These are phyloP conservation scores for Dissophora globulifera DNA, from an alignment of 192 early-diverging fungal genomes.

Conservation along the genomic window DNA sequence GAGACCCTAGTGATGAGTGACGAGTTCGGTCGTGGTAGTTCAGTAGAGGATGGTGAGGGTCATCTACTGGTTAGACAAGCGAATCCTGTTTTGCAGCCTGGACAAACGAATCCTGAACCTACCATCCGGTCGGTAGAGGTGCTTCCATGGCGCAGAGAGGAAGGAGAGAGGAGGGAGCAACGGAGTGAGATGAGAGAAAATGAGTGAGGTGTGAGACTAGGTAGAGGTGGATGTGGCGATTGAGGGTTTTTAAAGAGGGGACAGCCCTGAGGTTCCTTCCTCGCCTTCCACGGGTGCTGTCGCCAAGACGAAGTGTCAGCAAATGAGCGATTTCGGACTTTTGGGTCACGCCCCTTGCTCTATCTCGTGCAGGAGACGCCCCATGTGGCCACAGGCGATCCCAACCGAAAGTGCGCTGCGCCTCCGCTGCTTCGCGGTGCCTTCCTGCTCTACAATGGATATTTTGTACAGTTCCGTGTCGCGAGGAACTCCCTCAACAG, in stretches of 20 bases:
- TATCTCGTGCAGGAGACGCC: no score
- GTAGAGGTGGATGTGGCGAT: neutral
- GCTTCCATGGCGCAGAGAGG: slow-evolving; percentile 31
- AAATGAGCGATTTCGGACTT: slow-evolving; percentile 28
- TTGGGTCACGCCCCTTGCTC: slow-evolving; percentile 7
- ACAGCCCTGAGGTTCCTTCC: no score
- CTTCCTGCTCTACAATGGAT: no score
- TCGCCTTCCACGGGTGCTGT: neutral
- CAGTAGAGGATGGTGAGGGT: neutral
- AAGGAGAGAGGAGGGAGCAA: neutral
- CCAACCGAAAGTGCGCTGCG: no score
- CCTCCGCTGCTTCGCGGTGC: no score
- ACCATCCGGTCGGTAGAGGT: slow-evolving; percentile 47
- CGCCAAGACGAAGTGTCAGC: neutral
- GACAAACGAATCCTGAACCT: no score
- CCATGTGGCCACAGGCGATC: no score
- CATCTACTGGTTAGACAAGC: neutral
- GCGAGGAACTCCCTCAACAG: no score
- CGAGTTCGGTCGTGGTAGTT: no score
- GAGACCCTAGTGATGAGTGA: slow-evolving; percentile 42
- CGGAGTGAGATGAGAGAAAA: slow-evolving; percentile 4
- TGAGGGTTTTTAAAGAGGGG: neutral
- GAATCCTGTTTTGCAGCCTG: no score
- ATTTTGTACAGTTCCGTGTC: no score
- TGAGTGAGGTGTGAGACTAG: no score